These are phyloP conservation scores for Fusarium aywerte DNA, from an alignment of 2,329 filamentous ascomycete species.

Conservation along the genomic window DNA sequence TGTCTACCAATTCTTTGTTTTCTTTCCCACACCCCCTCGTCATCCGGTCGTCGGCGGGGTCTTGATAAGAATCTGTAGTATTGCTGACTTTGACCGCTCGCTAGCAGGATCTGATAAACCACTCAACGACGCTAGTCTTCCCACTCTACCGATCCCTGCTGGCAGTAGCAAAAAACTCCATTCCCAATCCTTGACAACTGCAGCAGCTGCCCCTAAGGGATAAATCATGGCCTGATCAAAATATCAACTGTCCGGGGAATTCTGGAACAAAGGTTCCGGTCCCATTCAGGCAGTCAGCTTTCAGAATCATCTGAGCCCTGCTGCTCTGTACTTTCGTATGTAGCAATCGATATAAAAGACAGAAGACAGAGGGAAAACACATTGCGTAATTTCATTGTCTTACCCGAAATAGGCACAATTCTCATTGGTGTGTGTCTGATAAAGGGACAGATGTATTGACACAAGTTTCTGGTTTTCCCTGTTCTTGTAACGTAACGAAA, in stretches of 20 bases:
- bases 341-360: background rate
- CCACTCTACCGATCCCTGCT: background rate
- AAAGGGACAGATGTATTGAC: too few relatives aligned
- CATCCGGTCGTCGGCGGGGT: slow-evolving; percentile 29
- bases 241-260: background rate
- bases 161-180: background rate
- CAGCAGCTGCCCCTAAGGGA: background rate
- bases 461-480: too few relatives aligned
- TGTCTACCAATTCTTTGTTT: background rate
- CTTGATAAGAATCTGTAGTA: background rate
- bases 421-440: too few relatives aligned
- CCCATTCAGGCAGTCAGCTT: background rate
- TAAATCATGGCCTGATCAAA: slow-evolving; percentile 12
- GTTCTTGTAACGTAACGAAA: too few relatives aligned
- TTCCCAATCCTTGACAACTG: slow-evolving; percentile 3
- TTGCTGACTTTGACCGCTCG: slow-evolving; percentile 17
- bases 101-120: slow-evolving; percentile 38
- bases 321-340: background rate
- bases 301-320: background rate
- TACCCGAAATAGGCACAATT: background rate
- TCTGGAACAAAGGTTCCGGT: background rate
- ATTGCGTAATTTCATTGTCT: too few relatives aligned
- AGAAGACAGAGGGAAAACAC: too few relatives aligned
- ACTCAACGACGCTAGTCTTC: slow-evolving; percentile 12
- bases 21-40: slow-evolving; percentile 7